phyloP scores from a whole-genome alignment of 352 stramenopile genomes.

The Phytophthora podocarpi region DNA sequence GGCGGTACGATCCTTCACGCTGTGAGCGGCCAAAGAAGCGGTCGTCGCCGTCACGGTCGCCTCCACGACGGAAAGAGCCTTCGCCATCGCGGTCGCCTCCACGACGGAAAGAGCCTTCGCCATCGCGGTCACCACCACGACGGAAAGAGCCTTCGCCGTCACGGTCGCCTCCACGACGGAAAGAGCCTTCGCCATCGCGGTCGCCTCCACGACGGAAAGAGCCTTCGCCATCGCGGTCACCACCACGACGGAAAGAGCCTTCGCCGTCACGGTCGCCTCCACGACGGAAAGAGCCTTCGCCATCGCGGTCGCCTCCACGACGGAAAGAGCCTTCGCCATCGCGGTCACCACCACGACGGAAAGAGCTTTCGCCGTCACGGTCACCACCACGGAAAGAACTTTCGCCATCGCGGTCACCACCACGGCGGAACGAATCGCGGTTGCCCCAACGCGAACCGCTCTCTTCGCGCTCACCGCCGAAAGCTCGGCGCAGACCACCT shows the following conservation, averaged over 20 bases:
- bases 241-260: constrained; percentile 24
- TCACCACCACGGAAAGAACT: no score
- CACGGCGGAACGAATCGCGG: constrained; percentile 31
- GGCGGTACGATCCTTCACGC: constrained; percentile 62
- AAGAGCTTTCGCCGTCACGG: constrained; percentile 39
- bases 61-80: constrained; percentile 22
- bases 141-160: constrained; percentile 13
- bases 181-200: constrained; percentile 24
- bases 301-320: constrained; percentile 19
- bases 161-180: constrained; percentile 19
- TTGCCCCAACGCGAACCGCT: constrained; percentile 39
- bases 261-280: constrained; percentile 29
- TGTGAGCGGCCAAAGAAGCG: constrained; percentile 53
- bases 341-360: constrained; percentile 36
- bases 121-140: constrained; percentile 24
- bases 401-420: constrained; percentile 44
- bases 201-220: constrained; percentile 23
- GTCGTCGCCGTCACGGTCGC: constrained; percentile 43
- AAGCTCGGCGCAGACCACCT: constrained; percentile 35
- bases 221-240: constrained; percentile 35
- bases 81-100: constrained; percentile 40
- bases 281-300: constrained; percentile 9
- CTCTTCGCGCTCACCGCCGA: constrained; percentile 50
- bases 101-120: constrained; percentile 20
- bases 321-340: constrained; percentile 14